Percentiles rank a stretch among this genome's conserved stretches.
These are phyloP conservation scores for Chalciporus chontae DNA, from an alignment of 768 basidiomycete species.

Conservation along the genomic window DNA sequence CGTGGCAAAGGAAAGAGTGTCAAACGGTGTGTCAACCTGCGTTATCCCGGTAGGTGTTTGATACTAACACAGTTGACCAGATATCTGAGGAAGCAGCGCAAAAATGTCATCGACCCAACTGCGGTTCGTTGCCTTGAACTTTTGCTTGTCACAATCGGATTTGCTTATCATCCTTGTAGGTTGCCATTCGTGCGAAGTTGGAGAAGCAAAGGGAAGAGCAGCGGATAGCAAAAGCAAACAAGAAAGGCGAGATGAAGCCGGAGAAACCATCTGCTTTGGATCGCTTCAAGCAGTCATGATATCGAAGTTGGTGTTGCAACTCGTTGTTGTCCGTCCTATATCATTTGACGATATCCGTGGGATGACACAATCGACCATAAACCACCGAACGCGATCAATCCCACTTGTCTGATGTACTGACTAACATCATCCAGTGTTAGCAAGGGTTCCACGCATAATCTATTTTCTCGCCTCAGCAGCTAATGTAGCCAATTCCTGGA, in stretches of 20 bases:
- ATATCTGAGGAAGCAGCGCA: conserved; percentile 85
- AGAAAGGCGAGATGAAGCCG: conserved; percentile 30
- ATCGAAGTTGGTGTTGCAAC: background rate
- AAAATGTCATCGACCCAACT: conserved; percentile 89
- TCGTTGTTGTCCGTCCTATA: background rate
- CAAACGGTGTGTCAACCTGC: conserved; percentile 52
- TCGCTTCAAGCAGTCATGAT: conserved; percentile 31
- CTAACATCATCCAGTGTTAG: background rate
- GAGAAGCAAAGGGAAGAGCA: conserved; percentile 54
- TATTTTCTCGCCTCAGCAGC: conserved; percentile 13
- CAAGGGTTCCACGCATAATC: background rate
- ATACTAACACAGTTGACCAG: conserved; percentile 23
- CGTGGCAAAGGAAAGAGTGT: conserved; percentile 84
- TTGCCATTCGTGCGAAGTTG: conserved; percentile 66
- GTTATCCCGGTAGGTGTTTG: background rate
- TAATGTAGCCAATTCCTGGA: conserved; percentile 44
- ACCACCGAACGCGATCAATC: background rate
- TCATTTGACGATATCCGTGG: background rate
- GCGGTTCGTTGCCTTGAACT: conserved; percentile 41
- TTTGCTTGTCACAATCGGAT: background rate
- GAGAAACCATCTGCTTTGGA: conserved; percentile 34
- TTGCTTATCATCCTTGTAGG: conserved; percentile 20
- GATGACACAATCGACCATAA: background rate
- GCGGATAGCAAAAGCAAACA: conserved; percentile 31
- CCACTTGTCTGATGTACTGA: background rate